Percentiles rank a stretch among this genome's conserved stretches.
These are phyloP conservation scores for Umbelopsis isabellina DNA, from an alignment of 192 early-diverging fungal species.

Conservation along the genomic window DNA sequence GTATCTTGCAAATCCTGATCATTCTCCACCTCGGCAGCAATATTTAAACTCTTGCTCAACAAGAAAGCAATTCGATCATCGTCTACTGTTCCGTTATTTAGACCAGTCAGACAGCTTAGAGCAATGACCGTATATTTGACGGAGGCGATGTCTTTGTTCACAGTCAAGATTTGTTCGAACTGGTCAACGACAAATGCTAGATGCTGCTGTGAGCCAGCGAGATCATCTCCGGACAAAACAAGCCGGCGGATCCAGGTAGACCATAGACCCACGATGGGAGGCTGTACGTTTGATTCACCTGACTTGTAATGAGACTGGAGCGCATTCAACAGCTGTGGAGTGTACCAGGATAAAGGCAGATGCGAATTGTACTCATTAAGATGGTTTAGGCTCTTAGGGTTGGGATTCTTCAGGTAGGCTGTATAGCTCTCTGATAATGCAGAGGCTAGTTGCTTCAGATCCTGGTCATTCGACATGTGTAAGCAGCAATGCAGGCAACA, in stretches of 20 bases:
- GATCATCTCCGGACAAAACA: neutral
- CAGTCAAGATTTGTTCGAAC: neutral
- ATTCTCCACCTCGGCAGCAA: neutral
- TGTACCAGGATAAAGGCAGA: conserved; percentile 42
- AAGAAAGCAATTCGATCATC: neutral
- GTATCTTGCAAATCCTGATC: conserved; percentile 19
- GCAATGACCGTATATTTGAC: conserved; percentile 8
- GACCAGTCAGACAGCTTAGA: neutral
- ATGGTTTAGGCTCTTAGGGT: conserved; percentile 24
- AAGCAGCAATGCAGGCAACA: neutral
- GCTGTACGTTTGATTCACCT: neutral
- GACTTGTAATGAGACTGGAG: neutral
- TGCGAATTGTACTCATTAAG: conserved; percentile 32
- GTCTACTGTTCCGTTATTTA: neutral
- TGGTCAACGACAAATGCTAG: conserved; percentile 17
- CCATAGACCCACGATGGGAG: conserved; percentile 17
- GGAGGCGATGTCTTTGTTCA: neutral
- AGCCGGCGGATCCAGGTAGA: conserved; percentile 34
- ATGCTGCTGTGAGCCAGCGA: neutral
- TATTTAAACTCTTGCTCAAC: neutral
- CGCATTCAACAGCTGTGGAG: conserved; percentile 17
- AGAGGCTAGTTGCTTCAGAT: conserved; percentile 24
- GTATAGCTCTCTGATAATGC: conserved; percentile 26
- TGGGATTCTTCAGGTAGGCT: conserved; percentile 12
- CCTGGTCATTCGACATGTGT: conserved; percentile 8